Evolutionary conservation across 306 rosid genomes (phyloP).

Genomic region (Coriaria nepalensis): DNA sequence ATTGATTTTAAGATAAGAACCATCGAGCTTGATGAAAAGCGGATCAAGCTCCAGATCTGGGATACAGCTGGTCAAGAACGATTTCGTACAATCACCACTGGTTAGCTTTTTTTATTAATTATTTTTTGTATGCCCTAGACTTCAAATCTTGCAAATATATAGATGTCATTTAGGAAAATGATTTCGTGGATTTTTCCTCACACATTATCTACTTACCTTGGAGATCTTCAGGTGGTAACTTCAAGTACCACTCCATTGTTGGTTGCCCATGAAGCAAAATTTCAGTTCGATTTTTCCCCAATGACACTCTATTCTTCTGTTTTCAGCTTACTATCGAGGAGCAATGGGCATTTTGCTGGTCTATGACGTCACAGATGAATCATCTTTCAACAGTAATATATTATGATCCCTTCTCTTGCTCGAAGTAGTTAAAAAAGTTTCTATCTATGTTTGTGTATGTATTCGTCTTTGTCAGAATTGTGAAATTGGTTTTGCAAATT

Average conservation of each 20-base stretch:
- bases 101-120: conserved; percentile 29
- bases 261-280: too few species aligned
- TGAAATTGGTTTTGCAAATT: too few species aligned
- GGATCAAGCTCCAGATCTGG: conserved; percentile 93
- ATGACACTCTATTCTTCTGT: conserved; percentile 5
- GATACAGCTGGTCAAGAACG: conserved; percentile 99
- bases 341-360: conserved; percentile 98
- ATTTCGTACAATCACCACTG: conserved; percentile 88
- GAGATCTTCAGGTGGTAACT: too few species aligned
- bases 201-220: too few species aligned
- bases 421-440: too few species aligned
- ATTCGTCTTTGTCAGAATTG: too few species aligned
- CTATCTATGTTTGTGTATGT: too few species aligned
- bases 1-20: conserved; percentile 89
- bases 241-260: too few species aligned
- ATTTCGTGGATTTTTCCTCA: too few species aligned
- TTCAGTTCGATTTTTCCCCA: background rate
- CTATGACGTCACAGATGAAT: conserved; percentile 85
- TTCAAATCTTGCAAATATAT: background rate
- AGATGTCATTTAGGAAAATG: too few species aligned
- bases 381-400: conserved; percentile 79
- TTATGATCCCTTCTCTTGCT: conserved; percentile 8
- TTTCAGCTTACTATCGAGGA: conserved; percentile 89
- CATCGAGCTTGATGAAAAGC: conserved; percentile 89
- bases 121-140: conserved; percentile 3